Conservation (phyloP, 2,329 filamentous ascomycete species). For the Dactylellina leptospora region DNA sequence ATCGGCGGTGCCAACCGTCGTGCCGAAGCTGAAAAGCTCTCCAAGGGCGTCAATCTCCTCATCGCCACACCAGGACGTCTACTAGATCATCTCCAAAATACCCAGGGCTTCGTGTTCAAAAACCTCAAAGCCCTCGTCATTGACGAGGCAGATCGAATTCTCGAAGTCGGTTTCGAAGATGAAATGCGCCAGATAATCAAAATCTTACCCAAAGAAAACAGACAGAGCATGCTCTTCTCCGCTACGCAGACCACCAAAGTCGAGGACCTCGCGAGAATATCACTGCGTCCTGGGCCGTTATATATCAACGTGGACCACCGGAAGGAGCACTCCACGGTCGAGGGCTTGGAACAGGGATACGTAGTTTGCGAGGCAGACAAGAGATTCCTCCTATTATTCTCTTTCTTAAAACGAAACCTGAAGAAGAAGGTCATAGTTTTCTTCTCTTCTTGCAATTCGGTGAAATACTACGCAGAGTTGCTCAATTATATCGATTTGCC, state of each 20-base stretch:
- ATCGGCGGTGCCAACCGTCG: conserved; percentile 89
- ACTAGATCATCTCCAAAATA: conserved; percentile 93
- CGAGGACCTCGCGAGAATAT: conserved; percentile 94
- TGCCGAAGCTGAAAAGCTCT: conserved; percentile 91
- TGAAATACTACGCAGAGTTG: conserved; percentile 94
- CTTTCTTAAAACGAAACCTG: conserved; percentile 87
- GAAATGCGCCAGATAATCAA: conserved; percentile 98
- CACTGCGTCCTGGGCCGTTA: conserved; percentile 84
- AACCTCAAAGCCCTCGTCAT: conserved; percentile 92
- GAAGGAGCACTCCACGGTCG: conserved; percentile 89
- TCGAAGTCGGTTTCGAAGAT: conserved; percentile 98
- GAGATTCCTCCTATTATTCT: conserved; percentile 91
- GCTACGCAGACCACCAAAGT: conserved; percentile 99
- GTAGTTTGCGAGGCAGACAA: conserved; percentile 92
- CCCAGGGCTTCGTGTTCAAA: conserved; percentile 87
- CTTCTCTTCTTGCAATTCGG: conserved; percentile 88
- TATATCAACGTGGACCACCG: conserved; percentile 97
- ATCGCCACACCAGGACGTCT: conserved; percentile 93
- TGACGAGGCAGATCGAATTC: conserved; percentile 93
- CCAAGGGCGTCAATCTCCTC: conserved; percentile 91
- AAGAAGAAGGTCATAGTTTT: conserved; percentile 96
- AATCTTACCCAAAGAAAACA: conserved; percentile 79
- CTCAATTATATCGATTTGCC: conserved; percentile 97
- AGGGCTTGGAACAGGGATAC: conserved; percentile 94
- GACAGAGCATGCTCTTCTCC: conserved; percentile 92